These are phyloP conservation scores for Candida pini DNA, from an alignment of 805 yeast genomes.

Conservation along the genomic window DNA sequence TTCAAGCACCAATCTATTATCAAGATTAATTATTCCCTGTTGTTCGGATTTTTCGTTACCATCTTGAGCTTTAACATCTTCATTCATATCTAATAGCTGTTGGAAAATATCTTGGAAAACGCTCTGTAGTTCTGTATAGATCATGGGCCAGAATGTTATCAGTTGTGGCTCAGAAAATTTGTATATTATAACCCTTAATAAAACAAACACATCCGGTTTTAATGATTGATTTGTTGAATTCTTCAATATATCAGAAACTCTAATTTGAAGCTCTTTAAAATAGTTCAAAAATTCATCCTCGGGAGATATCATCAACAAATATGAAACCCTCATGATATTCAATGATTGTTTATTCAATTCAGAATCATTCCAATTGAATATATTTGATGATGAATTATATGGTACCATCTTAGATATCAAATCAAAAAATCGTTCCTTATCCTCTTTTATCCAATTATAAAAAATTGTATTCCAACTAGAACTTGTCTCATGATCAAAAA, in stretches of 20 bases:
- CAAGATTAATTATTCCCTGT: slow-evolving; percentile 27
- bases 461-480: slow-evolving; percentile 53
- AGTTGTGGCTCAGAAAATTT: slow-evolving; percentile 61
- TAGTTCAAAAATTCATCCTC: slow-evolving; percentile 49
- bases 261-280: slow-evolving; percentile 38
- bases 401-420: slow-evolving; percentile 44
- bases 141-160: slow-evolving; percentile 61
- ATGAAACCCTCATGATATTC: slow-evolving; percentile 58
- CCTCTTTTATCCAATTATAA: slow-evolving; percentile 57
- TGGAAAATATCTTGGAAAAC: slow-evolving; percentile 37
- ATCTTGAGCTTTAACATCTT: slow-evolving; percentile 9
- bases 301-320: slow-evolving; percentile 57
- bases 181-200: slow-evolving; percentile 61
- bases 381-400: slow-evolving; percentile 47
- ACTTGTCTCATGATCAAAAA: slow-evolving; percentile 38
- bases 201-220: slow-evolving; percentile 41
- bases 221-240: slow-evolving; percentile 28
- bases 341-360: slow-evolving; percentile 23
- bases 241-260: slow-evolving; percentile 26
- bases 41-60: slow-evolving; percentile 5
- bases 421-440: slow-evolving; percentile 55
- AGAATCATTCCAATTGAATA: slow-evolving; percentile 32
- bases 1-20: slow-evolving; percentile 40
- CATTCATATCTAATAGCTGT: slow-evolving; percentile 10
- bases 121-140: slow-evolving; percentile 55